Percentiles rank a stretch among this genome's conserved stretches.
Evolutionary conservation across 805 yeast genomes (phyloP).

Genomic region (Pichia paraexigua): DNA sequence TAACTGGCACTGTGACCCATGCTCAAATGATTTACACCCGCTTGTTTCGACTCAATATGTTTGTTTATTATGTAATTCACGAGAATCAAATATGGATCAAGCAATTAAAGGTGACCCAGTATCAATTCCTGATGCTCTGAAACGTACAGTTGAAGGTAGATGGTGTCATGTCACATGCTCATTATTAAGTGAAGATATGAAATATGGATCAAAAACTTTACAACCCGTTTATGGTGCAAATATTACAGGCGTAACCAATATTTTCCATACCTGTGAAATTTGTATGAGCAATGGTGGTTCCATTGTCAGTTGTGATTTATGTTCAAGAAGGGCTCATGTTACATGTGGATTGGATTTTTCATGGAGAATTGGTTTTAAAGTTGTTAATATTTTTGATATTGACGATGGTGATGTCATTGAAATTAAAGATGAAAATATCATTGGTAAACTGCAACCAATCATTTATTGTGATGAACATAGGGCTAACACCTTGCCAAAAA

Average conservation of each 20-base stretch:
- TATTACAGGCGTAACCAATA: constrained; percentile 25
- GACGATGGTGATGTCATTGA: constrained; percentile 11
- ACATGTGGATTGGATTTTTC: constrained; percentile 52
- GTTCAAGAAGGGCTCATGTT: constrained; percentile 37
- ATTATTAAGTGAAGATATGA: constrained; percentile 39
- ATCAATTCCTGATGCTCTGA: constrained; percentile 55
- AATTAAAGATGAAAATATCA: constrained; percentile 16
- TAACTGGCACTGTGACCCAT: constrained; percentile 76
- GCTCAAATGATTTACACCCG: constrained; percentile 64
- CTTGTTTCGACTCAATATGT: constrained; percentile 45
- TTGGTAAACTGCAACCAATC: constrained; percentile 38
- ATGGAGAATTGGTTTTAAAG: constrained; percentile 47
- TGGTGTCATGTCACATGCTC: constrained; percentile 83
- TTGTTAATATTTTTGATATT: constrained; percentile 21
- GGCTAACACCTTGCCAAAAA: constrained; percentile 9
- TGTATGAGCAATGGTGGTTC: constrained; percentile 45
- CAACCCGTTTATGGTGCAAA: constrained; percentile 42
- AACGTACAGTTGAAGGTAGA: constrained; percentile 54
- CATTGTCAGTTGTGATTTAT: constrained; percentile 38
- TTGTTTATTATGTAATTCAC: constrained; percentile 59
- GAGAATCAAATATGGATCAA: constrained; percentile 41
- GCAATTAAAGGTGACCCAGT: constrained; percentile 33
- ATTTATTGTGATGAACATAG: constrained; percentile 37
- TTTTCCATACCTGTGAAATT: constrained; percentile 32
- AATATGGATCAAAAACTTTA: constrained; percentile 34